Evolutionary conservation across 2,329 filamentous ascomycete genomes (phyloP), one percentile per base, ranked within the genome.

Genomic region (Hymenoscyphus infarciens): DNA sequence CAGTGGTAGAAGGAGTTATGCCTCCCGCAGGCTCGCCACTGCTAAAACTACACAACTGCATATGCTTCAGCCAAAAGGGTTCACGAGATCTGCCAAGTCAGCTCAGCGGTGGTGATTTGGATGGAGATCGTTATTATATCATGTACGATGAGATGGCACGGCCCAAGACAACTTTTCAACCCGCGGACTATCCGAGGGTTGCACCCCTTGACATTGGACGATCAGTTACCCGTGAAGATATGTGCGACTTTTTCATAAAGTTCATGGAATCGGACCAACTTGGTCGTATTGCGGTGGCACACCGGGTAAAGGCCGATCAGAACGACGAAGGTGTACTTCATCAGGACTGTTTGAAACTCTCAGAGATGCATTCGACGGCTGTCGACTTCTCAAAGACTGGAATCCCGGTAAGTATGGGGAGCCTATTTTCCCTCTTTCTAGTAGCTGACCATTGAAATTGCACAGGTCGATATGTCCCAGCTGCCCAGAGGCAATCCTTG

Each of bases 341-440:
- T 60, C 19, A 56, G 8, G 27, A 56, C 15, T 64, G 62, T 35
- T 49, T 78, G 13, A 73, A 69, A 1, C 77, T 91, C 16, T 87
- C 89, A 0, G 78, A 80, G 64, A 75, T 92, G 70, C 86, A 89
- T 67, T 92, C 89, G 0, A 86, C 81, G 0, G 89, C 87, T 0
- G 89, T 92, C 0, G 89, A 92, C 72, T 92, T 89, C 68, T 90
- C 88, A 2, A 91, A 92, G 74, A 90, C 88, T 0, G 90, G 91
- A 0, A 84, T 88, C 29, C 74, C 81, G 0, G 85, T 86, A 5
- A 75, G 58, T 61, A 31, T 57, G 29, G 3, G 38, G 7, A 22
- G 35, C 59, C 55, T 59, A 35, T 59, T 27, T 4, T 27, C 25
- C 4, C n/a, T 25, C 1, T 11, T 27, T 5, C 35, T 42, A 27